Percentiles rank a stretch among this genome's conserved stretches.
Conservation (phyloP, 257 asterid genomes). For the Dorcoceras hygrometricum region DNA sequence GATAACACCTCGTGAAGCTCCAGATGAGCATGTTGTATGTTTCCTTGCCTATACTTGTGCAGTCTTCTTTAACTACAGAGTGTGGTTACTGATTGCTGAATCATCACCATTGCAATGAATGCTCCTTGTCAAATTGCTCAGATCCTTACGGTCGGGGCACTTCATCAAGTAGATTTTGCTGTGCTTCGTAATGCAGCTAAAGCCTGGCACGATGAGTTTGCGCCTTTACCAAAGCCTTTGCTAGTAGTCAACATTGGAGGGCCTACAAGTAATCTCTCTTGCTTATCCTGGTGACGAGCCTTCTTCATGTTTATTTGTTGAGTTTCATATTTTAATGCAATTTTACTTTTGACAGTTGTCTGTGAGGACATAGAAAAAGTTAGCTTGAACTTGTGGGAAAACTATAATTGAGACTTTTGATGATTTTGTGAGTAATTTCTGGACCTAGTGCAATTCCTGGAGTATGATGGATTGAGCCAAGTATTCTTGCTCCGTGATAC, state of each 20-base stretch:
- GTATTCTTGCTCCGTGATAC: neutral
- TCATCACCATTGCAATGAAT: constrained; percentile 20
- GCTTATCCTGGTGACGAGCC: constrained; percentile 15
- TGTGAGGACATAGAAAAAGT: neutral
- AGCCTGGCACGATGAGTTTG: constrained; percentile 86
- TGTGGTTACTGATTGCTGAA: constrained; percentile 25
- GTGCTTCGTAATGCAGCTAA: constrained; percentile 77
- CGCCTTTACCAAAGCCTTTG: constrained; percentile 82
- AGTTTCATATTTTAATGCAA: neutral
- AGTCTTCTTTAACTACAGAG: constrained; percentile 11
- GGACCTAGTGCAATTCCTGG: constrained; percentile 12
- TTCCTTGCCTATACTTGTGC: constrained; percentile 18
- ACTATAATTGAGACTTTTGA: neutral
- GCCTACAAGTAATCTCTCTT: constrained; percentile 67
- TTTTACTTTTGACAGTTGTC: constrained; percentile 7
- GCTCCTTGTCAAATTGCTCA: constrained; percentile 28
- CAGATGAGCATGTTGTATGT: constrained; percentile 73
- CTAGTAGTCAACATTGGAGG: constrained; percentile 93
- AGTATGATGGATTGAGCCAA: neutral
- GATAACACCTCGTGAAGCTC: constrained; percentile 87
- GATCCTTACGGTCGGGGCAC: constrained; percentile 94
- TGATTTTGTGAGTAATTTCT: neutral
- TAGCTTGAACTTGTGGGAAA: neutral
- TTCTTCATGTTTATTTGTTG: neutral
- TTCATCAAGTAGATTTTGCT: constrained; percentile 85